Conservation (phyloP, 2,329 filamentous ascomycete species). For the Oidium heveae region DNA sequence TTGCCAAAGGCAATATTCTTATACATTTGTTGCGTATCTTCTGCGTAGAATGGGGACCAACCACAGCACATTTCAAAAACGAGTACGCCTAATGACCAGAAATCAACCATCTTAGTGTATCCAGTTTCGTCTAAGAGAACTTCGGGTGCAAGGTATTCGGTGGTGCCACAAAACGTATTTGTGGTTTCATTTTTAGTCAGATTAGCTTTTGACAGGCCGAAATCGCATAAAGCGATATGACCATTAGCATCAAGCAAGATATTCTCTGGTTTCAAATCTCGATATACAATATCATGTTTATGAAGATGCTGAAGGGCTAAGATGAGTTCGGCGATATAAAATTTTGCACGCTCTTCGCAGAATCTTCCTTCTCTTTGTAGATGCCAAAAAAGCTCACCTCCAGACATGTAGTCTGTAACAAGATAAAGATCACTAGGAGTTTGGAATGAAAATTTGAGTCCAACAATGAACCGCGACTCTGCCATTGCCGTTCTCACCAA, state of each 20-base stretch:
- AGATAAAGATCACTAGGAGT: constrained; percentile 89
- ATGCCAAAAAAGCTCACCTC: constrained; percentile 96
- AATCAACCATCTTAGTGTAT: constrained; percentile 99
- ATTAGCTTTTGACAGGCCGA: constrained; percentile 92
- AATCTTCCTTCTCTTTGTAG: constrained; percentile 92
- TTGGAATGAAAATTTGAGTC: constrained; percentile 95
- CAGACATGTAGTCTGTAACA: constrained; percentile 99
- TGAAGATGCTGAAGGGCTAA: constrained; percentile 86
- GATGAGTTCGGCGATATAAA: constrained; percentile 96
- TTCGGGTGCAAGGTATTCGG: constrained; percentile 88
- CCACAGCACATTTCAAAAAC: constrained; percentile 99
- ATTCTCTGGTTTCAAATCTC: constrained; percentile 92
- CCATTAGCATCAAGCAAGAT: constrained; percentile 92
- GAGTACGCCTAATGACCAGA: constrained; percentile 91
- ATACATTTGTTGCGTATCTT: constrained; percentile 99
- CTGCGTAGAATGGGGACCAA: constrained; percentile 96
- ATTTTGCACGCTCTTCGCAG: constrained; percentile 82
- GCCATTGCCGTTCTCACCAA: constrained; percentile 86
- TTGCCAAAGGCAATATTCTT: constrained; percentile 99
- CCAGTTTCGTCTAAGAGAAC: constrained; percentile 87
- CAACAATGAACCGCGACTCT: constrained; percentile 92
- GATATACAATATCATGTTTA: constrained; percentile 92
- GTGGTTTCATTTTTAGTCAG: constrained; percentile 92
- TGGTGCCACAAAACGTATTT: constrained; percentile 96
- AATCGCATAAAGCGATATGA: constrained; percentile 93